phyloP scores from a whole-genome alignment of 2,329 filamentous ascomycete species.

The Orbilia ellipsospora region DNA sequence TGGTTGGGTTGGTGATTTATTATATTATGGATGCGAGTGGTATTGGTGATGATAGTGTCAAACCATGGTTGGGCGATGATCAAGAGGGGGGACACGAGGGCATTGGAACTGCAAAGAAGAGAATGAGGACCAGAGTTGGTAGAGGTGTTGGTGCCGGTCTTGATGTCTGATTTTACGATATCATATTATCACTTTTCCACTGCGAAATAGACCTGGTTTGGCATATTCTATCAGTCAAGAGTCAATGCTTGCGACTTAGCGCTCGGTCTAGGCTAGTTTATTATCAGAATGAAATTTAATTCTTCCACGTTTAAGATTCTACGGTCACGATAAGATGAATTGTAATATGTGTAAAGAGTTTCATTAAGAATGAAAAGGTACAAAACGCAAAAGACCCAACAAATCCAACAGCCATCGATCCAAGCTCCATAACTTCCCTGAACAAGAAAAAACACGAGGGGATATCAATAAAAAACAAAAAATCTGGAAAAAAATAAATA shows the following conservation, averaged over 20 bases:
- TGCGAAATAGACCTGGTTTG: too few species aligned
- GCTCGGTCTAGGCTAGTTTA: too few species aligned
- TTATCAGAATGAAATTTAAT: too few species aligned
- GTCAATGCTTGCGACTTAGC: too few species aligned
- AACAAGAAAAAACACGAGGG: constrained; percentile 5
- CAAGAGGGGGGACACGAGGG: constrained; percentile 85
- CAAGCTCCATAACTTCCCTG: not conserved
- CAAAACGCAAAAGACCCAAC: too few species aligned
- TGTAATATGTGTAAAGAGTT: too few species aligned
- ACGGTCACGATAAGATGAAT: too few species aligned
- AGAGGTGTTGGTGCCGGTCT: constrained; percentile 40
- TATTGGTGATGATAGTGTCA: constrained; percentile 74
- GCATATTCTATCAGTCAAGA: too few species aligned
- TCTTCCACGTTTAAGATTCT: too few species aligned
- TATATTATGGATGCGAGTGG: constrained; percentile 69
- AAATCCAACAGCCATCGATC: not conserved
- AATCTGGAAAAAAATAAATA: constrained; percentile 29
- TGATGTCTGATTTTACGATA: not conserved
- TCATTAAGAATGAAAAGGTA: too few species aligned
- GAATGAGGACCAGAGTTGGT: constrained; percentile 61
- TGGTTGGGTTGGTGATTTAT: constrained; percentile 78
- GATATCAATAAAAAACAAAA: constrained; percentile 25
- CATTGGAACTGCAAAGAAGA: constrained; percentile 84
- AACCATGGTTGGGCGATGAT: constrained; percentile 91
- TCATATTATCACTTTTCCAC: not conserved